These are phyloP conservation scores for Abrus pulchellus DNA, from an alignment of 306 rosid genomes.

Conservation along the genomic window DNA sequence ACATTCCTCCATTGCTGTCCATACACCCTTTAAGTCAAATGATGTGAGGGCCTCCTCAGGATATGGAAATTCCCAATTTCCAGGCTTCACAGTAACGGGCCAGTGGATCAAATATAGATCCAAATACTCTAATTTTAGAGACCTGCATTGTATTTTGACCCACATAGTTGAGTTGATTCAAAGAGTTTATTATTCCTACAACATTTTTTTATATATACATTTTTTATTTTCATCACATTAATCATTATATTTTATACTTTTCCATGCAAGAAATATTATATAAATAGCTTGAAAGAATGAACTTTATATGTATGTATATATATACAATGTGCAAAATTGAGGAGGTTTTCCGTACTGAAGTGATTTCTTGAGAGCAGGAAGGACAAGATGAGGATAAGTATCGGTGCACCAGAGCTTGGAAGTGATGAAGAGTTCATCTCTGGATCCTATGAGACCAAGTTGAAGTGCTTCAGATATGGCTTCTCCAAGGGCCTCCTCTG, in stretches of 20 bases:
- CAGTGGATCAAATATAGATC: constrained; percentile 54
- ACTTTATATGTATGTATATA: not conserved
- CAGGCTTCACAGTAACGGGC: constrained; percentile 45
- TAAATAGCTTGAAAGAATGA: no score
- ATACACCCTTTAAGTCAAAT: constrained; percentile 61
- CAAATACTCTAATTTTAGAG: constrained; percentile 41
- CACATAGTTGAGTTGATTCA: not conserved
- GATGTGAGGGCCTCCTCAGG: constrained; percentile 17
- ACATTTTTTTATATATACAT: no score
- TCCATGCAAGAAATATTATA: no score
- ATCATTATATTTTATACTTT: no score
- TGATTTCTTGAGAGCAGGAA: constrained; percentile 30
- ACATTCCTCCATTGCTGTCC: constrained; percentile 75
- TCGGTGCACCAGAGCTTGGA: constrained; percentile 44
- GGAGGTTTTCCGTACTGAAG: constrained; percentile 33
- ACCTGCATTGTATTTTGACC: constrained; percentile 21
- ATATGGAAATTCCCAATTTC: not conserved
- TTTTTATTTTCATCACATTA: no score
- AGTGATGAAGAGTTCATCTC: constrained; percentile 49
- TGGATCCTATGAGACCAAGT: constrained; percentile 29
- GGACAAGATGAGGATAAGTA: constrained; percentile 35
- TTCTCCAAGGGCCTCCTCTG: constrained; percentile 41
- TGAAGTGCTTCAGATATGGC: constrained; percentile 47
- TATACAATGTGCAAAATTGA: not conserved
- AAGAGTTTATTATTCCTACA: no score